These are phyloP conservation scores for Nannochloropsis oceanica DNA, from an alignment of 108 stramenopile genomes.

Conservation along the genomic window DNA sequence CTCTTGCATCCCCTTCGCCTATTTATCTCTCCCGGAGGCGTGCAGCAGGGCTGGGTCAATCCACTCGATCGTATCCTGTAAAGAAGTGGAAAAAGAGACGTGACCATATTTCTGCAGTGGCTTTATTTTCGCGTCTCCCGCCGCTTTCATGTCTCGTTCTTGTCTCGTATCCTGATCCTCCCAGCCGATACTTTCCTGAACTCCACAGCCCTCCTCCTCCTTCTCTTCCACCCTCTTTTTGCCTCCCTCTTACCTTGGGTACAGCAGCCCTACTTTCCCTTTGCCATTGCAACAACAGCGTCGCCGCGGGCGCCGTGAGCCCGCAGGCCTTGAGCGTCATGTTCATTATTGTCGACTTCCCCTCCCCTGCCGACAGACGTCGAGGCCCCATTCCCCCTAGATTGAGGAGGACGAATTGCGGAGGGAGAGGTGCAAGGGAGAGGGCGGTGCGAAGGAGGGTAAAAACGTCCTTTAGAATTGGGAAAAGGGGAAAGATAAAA, in stretches of 20 bases:
- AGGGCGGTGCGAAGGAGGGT: background rate
- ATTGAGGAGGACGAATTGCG: background rate
- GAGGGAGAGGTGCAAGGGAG: background rate
- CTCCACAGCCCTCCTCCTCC: background rate
- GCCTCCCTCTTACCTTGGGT: background rate
- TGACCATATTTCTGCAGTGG: too few relatives aligned
- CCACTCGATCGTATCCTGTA: background rate
- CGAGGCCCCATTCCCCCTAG: background rate
- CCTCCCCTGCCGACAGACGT: background rate
- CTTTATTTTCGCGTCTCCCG: too few relatives aligned
- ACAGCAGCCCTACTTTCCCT: background rate
- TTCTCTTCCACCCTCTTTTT: too few relatives aligned
- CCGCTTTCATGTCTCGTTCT: too few relatives aligned
- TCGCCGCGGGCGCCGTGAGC: background rate
- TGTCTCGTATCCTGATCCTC: background rate
- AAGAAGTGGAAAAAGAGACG: too few relatives aligned
- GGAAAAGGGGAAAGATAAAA: background rate
- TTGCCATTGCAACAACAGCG: background rate
- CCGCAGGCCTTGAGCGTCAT: background rate
- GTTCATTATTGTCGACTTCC: background rate
- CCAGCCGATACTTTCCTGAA: background rate
- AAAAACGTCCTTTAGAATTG: background rate
- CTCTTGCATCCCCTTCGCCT: too few relatives aligned
- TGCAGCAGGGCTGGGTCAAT: background rate
- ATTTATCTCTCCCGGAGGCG: too few relatives aligned